Conservation (phyloP, 805 yeast species). For the Myxozyma neotropica region DNA sequence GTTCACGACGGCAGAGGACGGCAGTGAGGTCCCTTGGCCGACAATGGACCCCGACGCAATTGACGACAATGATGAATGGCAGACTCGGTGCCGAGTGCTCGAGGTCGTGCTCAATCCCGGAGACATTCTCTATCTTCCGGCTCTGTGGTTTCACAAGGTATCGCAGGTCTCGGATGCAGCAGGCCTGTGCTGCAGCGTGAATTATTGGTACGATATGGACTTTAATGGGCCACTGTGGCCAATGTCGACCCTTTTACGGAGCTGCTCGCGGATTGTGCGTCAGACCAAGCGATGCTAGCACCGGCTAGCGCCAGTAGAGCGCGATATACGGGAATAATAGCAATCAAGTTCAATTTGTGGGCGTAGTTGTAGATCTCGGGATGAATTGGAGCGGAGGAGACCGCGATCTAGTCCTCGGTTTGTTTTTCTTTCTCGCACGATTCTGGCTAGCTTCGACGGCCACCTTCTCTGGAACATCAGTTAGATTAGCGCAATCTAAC, state of each 20-base stretch:
- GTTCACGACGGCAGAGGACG: slow-evolving; percentile 31
- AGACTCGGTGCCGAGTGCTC: slow-evolving; percentile 12
- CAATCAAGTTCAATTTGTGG: too few relatives aligned
- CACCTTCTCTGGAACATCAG: too few relatives aligned
- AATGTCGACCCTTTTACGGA: slow-evolving; percentile 5
- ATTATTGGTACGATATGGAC: slow-evolving; percentile 34
- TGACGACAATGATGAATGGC: slow-evolving; percentile 13
- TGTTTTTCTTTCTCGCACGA: too few relatives aligned
- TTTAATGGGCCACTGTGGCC: slow-evolving; percentile 27
- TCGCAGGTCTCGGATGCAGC: slow-evolving; percentile 25
- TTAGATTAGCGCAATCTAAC: too few relatives aligned
- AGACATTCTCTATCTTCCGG: slow-evolving; percentile 45
- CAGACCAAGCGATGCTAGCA: too few relatives aligned
- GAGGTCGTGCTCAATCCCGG: slow-evolving; percentile 43
- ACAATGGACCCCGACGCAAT: slow-evolving; percentile 22
- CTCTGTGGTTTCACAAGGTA: slow-evolving; percentile 49
- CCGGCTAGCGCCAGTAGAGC: too few relatives aligned
- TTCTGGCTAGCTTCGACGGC: too few relatives aligned
- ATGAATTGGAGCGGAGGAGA: too few relatives aligned
- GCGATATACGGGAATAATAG: too few relatives aligned
- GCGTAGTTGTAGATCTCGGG: too few relatives aligned
- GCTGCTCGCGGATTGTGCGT: neutral
- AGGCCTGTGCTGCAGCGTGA: slow-evolving; percentile 30
- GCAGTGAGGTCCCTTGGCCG: slow-evolving; percentile 26
- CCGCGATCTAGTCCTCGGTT: too few relatives aligned